These are phyloP conservation scores for Yamadazyma friedrichii DNA, from an alignment of 1,139 yeast genomes.

Conservation along the genomic window DNA sequence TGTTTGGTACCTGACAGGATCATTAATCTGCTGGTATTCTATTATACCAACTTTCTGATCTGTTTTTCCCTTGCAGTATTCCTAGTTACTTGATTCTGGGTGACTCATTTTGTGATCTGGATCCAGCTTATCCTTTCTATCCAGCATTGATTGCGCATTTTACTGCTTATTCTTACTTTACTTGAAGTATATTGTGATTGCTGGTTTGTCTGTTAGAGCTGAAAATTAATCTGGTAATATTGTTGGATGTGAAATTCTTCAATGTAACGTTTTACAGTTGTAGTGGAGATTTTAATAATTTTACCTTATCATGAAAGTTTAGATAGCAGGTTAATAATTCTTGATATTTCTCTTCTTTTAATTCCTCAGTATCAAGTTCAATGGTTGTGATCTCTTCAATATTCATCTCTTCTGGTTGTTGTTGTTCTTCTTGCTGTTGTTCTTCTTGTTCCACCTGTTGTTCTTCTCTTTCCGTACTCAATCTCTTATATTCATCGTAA, in stretches of 20 bases:
- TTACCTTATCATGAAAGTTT: background rate
- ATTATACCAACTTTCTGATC: background rate
- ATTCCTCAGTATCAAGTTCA: slow-evolving; percentile 1
- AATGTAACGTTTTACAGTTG: too few relatives aligned
- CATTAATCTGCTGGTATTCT: too few relatives aligned
- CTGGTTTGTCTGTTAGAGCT: too few relatives aligned
- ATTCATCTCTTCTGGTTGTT: background rate
- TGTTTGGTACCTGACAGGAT: too few relatives aligned
- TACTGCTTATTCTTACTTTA: too few relatives aligned
- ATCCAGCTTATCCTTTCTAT: too few relatives aligned
- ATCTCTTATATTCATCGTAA: slow-evolving; percentile 7
- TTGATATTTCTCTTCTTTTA: slow-evolving; percentile 3
- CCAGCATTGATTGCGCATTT: too few relatives aligned
- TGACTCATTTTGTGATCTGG: too few relatives aligned
- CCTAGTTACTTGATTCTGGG: too few relatives aligned
- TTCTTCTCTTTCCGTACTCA: background rate
- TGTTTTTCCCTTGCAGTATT: background rate
- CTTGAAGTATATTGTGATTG: too few relatives aligned
- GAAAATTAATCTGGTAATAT: background rate
- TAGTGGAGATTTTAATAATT: background rate
- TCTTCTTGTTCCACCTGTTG: too few relatives aligned
- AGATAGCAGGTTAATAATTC: background rate
- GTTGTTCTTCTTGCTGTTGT: slow-evolving; percentile 1
- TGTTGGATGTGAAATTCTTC: background rate
- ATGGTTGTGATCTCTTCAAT: background rate